Conservation (phyloP, 805 yeast species). For the Maudiozyma saulgeensis region DNA sequence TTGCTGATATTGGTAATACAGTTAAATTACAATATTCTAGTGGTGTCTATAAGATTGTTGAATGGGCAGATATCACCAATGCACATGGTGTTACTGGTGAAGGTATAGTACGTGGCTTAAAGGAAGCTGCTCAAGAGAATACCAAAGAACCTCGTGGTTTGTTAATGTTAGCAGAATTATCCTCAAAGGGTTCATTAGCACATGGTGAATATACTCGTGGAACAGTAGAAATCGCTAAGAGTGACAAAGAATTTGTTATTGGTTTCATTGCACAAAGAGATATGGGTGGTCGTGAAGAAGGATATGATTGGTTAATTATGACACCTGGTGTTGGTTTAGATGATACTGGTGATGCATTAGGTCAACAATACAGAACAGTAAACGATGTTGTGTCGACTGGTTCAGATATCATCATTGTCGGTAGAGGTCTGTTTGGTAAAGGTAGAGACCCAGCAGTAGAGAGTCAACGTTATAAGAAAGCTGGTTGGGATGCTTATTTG, state of each 20-base stretch:
- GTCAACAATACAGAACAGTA: slow-evolving; percentile 94
- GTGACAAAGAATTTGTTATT: slow-evolving; percentile 81
- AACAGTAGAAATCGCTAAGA: slow-evolving; percentile 83
- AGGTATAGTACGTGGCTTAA: slow-evolving; percentile 83
- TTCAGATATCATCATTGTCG: slow-evolving; percentile 95
- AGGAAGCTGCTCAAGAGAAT: slow-evolving; percentile 62
- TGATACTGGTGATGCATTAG: slow-evolving; percentile 90
- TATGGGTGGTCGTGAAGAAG: slow-evolving; percentile 75
- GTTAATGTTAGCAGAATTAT: slow-evolving; percentile 89
- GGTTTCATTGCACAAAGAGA: slow-evolving; percentile 93
- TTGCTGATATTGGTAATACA: slow-evolving; percentile 97
- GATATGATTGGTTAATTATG: slow-evolving; percentile 92
- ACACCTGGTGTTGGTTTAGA: slow-evolving; percentile 98
- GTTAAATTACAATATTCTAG: slow-evolving; percentile 89
- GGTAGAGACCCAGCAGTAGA: slow-evolving; percentile 87
- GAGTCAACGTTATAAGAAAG: slow-evolving; percentile 79
- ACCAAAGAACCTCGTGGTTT: slow-evolving; percentile 77
- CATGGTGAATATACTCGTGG: slow-evolving; percentile 80
- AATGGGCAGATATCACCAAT: slow-evolving; percentile 95
- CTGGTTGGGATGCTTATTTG: slow-evolving; percentile 91
- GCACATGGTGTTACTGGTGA: slow-evolving; percentile 97
- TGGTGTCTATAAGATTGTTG: slow-evolving; percentile 80
- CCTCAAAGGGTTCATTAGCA: slow-evolving; percentile 90
- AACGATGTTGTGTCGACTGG: slow-evolving; percentile 75
- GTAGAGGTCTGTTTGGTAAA: slow-evolving; percentile 90